phyloP scores from a whole-genome alignment of 164 flowering plant species.

The Protea cynaroides region DNA sequence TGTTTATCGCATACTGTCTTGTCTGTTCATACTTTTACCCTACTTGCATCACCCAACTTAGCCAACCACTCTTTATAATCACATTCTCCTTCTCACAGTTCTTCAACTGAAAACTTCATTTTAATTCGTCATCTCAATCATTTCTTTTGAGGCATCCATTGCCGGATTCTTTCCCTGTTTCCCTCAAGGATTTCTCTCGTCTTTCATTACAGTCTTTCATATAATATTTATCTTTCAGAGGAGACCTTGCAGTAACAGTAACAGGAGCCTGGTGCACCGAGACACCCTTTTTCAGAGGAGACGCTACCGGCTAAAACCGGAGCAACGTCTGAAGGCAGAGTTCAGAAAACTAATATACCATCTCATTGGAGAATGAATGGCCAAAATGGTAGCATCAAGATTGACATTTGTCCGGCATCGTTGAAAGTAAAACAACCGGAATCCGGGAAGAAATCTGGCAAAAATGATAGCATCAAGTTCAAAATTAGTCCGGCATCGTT shows the following conservation, averaged over 20 bases:
- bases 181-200: too few species aligned
- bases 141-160: neutral
- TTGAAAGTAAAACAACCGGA: conserved; percentile 12
- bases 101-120: neutral
- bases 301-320: neutral
- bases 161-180: too few species aligned
- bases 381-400: conserved; percentile 14
- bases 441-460: conserved; percentile 13
- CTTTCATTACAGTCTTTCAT: too few species aligned
- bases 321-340: neutral
- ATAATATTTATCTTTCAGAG: too few species aligned
- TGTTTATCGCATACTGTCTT: neutral
- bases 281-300: too few species aligned
- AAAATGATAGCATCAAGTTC: conserved; percentile 21
- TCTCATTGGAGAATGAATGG: neutral
- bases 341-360: neutral
- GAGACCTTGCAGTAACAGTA: too few species aligned
- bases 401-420: conserved; percentile 22
- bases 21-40: neutral
- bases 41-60: neutral
- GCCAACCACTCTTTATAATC: neutral
- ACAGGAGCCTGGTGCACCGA: too few species aligned
- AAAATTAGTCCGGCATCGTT: conserved; percentile 17
- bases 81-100: too few species aligned
- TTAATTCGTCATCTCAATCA: neutral